Conservation (phyloP, 352 stramenopile genomes). For the Pythium rishiriense region DNA sequence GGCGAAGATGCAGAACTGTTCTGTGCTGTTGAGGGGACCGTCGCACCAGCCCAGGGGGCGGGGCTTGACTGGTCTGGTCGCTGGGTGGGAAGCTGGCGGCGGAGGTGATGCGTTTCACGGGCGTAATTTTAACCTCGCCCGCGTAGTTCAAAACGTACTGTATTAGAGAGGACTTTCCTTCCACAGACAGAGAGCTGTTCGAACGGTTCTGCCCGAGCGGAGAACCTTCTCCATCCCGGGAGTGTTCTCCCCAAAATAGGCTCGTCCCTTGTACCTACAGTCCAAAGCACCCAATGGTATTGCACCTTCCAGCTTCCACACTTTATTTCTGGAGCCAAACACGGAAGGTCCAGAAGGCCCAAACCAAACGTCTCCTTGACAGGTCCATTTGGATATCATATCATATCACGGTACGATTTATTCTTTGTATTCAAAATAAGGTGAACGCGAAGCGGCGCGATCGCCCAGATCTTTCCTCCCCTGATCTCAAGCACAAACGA, state of each 20-base stretch:
- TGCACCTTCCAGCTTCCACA: conserved; percentile 3
- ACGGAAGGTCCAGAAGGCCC: background rate
- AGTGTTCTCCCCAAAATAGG: background rate
- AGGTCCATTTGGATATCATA: conserved; percentile 2
- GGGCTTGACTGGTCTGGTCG: background rate
- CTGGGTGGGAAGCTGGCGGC: background rate
- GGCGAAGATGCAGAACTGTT: background rate
- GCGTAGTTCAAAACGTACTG: conserved; percentile 1
- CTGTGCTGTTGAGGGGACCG: background rate
- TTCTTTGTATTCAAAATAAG: conserved; percentile 15
- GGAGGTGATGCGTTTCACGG: conserved; percentile 5
- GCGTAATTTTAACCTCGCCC: conserved; percentile 28
- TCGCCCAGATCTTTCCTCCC: too few species aligned
- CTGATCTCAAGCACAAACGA: too few species aligned
- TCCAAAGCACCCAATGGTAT: conserved; percentile 16
- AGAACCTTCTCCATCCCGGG: conserved; percentile 4
- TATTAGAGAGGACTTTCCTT: background rate
- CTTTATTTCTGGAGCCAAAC: conserved; percentile 14
- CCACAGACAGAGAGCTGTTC: conserved; percentile 1
- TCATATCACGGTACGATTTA: background rate
- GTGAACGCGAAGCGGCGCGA: conserved; percentile 15
- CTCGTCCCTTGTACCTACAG: background rate
- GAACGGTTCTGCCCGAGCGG: background rate
- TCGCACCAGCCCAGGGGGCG: background rate
- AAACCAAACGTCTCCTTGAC: background rate